Evolutionary conservation across 352 stramenopile species (phyloP), one percentile per base, ranked within the genome.

Genomic region (Aphanomyces invadans): DNA sequence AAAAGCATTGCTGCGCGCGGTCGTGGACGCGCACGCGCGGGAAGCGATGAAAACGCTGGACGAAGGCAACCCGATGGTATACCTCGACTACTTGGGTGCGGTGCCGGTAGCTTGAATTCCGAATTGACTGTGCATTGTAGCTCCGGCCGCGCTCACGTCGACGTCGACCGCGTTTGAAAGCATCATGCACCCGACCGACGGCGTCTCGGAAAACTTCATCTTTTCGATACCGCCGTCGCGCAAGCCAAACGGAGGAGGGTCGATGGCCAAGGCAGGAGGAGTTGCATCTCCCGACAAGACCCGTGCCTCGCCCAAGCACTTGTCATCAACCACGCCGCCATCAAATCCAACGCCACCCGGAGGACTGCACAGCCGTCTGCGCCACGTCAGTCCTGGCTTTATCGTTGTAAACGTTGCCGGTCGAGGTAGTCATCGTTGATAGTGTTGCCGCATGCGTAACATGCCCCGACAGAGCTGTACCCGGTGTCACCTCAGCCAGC

Each of bases 191-290:
- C 31, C 36, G 10, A 83, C 76, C 21, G 78, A 87, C 19, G 76
- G 81, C 31, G 68, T 83, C 2, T 77, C 84, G 39, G 78, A 87
- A 4, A 87, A 90, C 44, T 90, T 86, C 54, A 80, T 87, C 21
- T 90, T 86, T 56, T 88, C 81, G 21, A 73, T 75, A 0, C 78
- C 81, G 44, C 21, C 59, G 4, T 12, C 29, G 25, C 52, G 19
- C 49, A 2, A n/a, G 26, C 4, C 49, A 23, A 31, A n/a, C 49
- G 26, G 11, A n/a, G n/a, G n/a, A n/a, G n/a, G n/a, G n/a, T n/a
- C n/a, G n/a, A n/a, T n/a, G n/a, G n/a, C n/a, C n/a, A n/a, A n/a
- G n/a, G 36, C 36, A 42, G 36, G 7, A 42, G 36, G 7, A 42
- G 36, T 42, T 15, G 36, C 36, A 42, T 42, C n/a, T n/a, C n/a